Conservation (phyloP, 164 flowering plant genomes). For the Nymphaea colorata region DNA sequence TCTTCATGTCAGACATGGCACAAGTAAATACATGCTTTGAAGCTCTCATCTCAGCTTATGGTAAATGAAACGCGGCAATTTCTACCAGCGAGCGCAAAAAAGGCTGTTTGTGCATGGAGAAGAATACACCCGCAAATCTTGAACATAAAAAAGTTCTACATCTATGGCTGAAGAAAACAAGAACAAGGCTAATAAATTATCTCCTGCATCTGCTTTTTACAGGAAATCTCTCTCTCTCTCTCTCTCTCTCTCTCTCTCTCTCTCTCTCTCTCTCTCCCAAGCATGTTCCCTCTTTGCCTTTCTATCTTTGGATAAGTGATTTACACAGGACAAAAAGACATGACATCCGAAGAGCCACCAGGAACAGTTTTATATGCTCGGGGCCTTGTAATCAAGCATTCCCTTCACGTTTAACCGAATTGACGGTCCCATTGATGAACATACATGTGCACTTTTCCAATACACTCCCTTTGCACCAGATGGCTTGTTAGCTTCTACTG, state of each 20-base stretch:
- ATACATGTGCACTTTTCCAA: constrained; percentile 88
- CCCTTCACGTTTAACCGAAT: constrained; percentile 64
- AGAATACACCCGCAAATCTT: too few relatives aligned
- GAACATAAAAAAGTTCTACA: not conserved
- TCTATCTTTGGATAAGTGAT: not conserved
- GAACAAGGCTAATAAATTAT: not conserved
- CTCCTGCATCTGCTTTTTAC: not conserved
- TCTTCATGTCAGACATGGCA: too few relatives aligned
- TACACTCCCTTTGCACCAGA: constrained; percentile 85
- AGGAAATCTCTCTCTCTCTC: not conserved
- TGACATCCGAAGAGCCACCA: not conserved
- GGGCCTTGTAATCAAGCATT: constrained; percentile 74
- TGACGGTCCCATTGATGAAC: constrained; percentile 98
- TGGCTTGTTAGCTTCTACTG: constrained; percentile 82
- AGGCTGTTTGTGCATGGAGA: too few relatives aligned
- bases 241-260: not conserved
- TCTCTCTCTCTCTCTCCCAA: not conserved
- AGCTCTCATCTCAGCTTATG: too few relatives aligned
- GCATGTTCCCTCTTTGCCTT: not conserved
- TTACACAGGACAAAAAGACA: not conserved
- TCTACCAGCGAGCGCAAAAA: too few relatives aligned
- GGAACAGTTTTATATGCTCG: constrained; percentile 3
- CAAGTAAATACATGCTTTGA: too few relatives aligned
- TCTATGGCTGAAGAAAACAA: not conserved
- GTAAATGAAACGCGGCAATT: too few relatives aligned